Conservation (phyloP, 345 rosid genomes). For the Cardamine resedifolia region DNA sequence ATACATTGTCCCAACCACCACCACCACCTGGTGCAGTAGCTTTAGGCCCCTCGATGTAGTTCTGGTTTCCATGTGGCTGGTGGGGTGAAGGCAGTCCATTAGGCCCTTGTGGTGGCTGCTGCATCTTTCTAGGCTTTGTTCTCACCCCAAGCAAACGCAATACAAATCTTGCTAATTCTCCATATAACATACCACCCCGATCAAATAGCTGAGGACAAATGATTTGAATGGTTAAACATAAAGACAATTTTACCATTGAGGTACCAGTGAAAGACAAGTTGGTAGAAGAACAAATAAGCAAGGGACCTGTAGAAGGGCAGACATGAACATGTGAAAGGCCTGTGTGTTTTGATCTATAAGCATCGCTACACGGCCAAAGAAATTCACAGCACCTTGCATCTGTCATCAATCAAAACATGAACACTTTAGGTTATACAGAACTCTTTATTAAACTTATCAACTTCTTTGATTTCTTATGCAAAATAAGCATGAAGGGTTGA, state of each 20-base stretch:
- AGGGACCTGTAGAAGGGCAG: slow-evolving; percentile 88
- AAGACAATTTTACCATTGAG: background rate
- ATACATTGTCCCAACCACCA: slow-evolving; percentile 89
- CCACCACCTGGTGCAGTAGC: slow-evolving; percentile 50
- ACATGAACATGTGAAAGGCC: slow-evolving; percentile 89
- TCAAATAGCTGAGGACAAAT: slow-evolving; percentile 74
- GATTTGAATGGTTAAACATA: slow-evolving; percentile 11
- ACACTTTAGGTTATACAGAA: background rate
- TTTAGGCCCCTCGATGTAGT: slow-evolving; percentile 74
- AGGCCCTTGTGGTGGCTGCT: slow-evolving; percentile 65
- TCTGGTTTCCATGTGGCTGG: slow-evolving; percentile 63
- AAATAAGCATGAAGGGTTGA: slow-evolving; percentile 12
- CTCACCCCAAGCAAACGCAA: slow-evolving; percentile 78
- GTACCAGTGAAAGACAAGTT: background rate
- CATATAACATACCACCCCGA: slow-evolving; percentile 80
- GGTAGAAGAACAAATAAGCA: slow-evolving; percentile 23
- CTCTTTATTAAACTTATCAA: background rate
- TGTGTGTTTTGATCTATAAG: slow-evolving; percentile 87
- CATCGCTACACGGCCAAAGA: slow-evolving; percentile 76
- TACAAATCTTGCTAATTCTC: slow-evolving; percentile 94
- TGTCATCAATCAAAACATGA: slow-evolving; percentile 38
- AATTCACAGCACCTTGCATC: slow-evolving; percentile 88
- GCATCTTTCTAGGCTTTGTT: slow-evolving; percentile 65
- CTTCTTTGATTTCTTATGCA: slow-evolving; percentile 9
- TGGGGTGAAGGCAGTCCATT: slow-evolving; percentile 53